Percentiles rank a stretch among this genome's conserved stretches.
Conservation (phyloP, 2,329 filamentous ascomycete genomes). For the Coniosporium uncinatum region DNA sequence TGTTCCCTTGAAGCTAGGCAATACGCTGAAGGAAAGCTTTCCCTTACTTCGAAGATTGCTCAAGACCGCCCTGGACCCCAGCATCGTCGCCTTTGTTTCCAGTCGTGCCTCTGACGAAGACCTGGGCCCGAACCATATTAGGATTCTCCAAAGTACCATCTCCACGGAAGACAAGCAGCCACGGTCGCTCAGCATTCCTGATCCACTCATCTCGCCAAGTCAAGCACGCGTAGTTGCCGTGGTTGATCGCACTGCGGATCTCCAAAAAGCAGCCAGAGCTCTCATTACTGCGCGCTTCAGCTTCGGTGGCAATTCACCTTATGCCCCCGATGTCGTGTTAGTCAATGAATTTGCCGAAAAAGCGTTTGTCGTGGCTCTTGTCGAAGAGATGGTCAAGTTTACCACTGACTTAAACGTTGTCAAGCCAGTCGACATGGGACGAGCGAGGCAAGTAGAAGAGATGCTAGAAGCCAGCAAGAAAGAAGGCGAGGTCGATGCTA, state of each 20-base stretch:
- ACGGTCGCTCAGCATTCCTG: too few relatives aligned
- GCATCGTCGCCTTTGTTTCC: conserved; percentile 39
- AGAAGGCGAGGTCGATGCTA: neutral
- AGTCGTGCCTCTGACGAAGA: conserved; percentile 18
- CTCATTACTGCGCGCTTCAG: conserved; percentile 48
- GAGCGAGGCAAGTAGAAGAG: neutral
- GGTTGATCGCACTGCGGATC: conserved; percentile 54
- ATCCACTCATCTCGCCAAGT: conserved; percentile 26
- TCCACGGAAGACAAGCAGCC: too few relatives aligned
- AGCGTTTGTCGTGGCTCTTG: conserved; percentile 46
- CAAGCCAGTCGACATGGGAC: conserved; percentile 3
- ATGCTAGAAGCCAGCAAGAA: neutral
- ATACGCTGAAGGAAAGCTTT: conserved; percentile 27
- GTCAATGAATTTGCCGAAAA: conserved; percentile 59
- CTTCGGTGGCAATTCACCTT: conserved; percentile 51
- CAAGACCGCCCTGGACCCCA: conserved; percentile 33
- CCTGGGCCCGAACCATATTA: conserved; percentile 13
- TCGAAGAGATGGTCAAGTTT: conserved; percentile 27
- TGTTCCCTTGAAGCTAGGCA: conserved; percentile 33
- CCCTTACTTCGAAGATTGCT: conserved; percentile 30
- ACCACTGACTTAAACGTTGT: too few relatives aligned
- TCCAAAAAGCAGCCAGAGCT: conserved; percentile 44
- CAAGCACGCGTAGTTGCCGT: conserved; percentile 41
- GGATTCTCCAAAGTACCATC: too few relatives aligned
- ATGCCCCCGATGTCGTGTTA: conserved; percentile 55